Evolutionary conservation across 1,284 basidiomycete genomes (phyloP), one percentile per base, ranked within the genome.

Genomic region (Sporisorium iseilematis-ciliati): DNA sequence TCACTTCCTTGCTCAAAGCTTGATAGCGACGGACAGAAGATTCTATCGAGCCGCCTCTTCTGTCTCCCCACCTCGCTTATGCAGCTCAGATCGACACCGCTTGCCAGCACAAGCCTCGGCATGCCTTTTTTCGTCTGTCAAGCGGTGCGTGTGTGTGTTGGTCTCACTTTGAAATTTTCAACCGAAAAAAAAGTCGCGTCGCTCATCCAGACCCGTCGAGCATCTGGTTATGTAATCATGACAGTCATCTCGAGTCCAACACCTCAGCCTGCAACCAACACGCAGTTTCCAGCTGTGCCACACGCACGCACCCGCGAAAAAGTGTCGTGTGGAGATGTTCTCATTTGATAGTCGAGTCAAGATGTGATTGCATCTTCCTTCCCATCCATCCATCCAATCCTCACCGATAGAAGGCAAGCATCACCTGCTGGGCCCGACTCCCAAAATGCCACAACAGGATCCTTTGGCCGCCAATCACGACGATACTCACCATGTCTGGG

Each of bases 401-500:
- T 21, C 20, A 31, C 29, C 35, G 12, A 38, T 38, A 38, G 35
- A 2, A 38, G 35, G 35, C 35, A 38, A 18, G n/a, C 26, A 49
- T 4, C 18, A 11, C 3, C 26, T 29, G 31, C 12, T 52, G 29
- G 33, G 3, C 7, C 20, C 26, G 26, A 38, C 38, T 38, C 35
- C n/a, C n/a, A n/a, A n/a, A 42, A 73, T 73, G 70, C 20, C 70
- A 31, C 25, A 35, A 41, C 25, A 60, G 7, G 57, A 68, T 46
- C 57, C 65, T 16, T 21, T 38, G 12, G 26, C 60, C n/a, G 20
- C 35, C 7, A n/a, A 40, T 43, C 68, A 70, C 4, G 25, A 55
- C 38, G 49, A 62, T 7, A 50, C 57, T 18, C 64, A 73, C 10
- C 57, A 68, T 25, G 46, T 66, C 8, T 73, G 70, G 70, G 64